phyloP scores from a whole-genome alignment of 352 stramenopile genomes.

The Phytophthora pini region DNA sequence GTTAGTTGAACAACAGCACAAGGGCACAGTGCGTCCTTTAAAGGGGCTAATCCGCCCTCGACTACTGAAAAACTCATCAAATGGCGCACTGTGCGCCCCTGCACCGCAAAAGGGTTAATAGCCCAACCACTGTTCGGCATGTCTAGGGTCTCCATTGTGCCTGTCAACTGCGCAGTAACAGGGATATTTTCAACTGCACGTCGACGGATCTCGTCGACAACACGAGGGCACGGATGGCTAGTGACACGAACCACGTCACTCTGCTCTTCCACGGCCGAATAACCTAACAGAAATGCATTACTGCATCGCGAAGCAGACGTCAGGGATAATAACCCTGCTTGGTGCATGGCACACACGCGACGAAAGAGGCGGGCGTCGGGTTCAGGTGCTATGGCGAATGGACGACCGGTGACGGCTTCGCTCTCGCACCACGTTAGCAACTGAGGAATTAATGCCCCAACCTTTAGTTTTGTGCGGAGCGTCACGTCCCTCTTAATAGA shows the following conservation, averaged over 20 bases:
- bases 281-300: conserved; percentile 9
- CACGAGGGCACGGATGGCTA: background rate
- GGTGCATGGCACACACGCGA: background rate
- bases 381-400: background rate
- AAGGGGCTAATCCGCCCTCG: too few species aligned
- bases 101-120: too few species aligned
- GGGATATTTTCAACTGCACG: background rate
- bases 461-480: too few species aligned
- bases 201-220: background rate
- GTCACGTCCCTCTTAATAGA: conserved; percentile 33
- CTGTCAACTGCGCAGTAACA: conserved; percentile 1
- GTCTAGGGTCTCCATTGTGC: conserved; percentile 3
- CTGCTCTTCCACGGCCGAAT: background rate
- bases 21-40: too few species aligned
- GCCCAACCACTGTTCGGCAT: conserved; percentile 2
- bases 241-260: background rate
- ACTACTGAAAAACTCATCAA: too few species aligned
- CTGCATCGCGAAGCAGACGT: background rate
- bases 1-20: too few species aligned
- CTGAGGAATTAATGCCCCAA: too few species aligned
- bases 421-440: background rate
- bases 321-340: background rate
- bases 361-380: background rate
- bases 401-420: background rate
- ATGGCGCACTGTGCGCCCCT: too few species aligned